Conservation (phyloP, 2,329 filamentous ascomycete genomes). For the Cladophialophora exuberans region DNA sequence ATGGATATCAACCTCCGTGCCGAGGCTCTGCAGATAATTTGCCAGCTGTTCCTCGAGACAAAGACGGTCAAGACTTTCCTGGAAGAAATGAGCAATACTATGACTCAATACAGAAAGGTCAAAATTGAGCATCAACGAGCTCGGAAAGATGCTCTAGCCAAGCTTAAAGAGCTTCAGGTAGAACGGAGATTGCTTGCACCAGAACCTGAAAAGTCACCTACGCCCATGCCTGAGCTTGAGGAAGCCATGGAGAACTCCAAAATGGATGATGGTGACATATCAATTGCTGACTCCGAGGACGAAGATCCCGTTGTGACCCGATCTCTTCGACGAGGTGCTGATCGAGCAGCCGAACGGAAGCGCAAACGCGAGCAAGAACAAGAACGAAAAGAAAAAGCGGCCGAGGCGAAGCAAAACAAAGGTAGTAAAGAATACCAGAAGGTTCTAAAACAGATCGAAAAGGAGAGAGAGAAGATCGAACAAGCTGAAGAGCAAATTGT, state of each 20-base stretch:
- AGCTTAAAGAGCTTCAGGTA: constrained; percentile 50
- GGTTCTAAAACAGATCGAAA: constrained; percentile 84
- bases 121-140: constrained; percentile 91
- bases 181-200: constrained; percentile 53
- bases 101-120: constrained; percentile 93
- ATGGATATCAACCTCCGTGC: constrained; percentile 84
- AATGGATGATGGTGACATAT: constrained; percentile 49
- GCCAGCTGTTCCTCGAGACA: constrained; percentile 82
- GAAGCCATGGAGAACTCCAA: constrained; percentile 60
- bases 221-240: constrained; percentile 47
- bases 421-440: constrained; percentile 89
- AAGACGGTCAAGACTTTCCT: constrained; percentile 85
- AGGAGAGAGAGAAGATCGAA: constrained; percentile 78
- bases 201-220: constrained; percentile 48
- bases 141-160: constrained; percentile 62
- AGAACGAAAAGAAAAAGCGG: constrained; percentile 69
- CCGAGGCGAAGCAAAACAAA: constrained; percentile 69
- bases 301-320: constrained; percentile 63
- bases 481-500: constrained; percentile 84
- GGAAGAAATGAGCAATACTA: constrained; percentile 87
- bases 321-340: constrained; percentile 64
- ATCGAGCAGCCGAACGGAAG: constrained; percentile 72
- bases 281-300: constrained; percentile 65
- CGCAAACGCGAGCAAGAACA: constrained; percentile 76
- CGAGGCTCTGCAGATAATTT: constrained; percentile 79